Base-by-base conservation (phyloP, 768 basidiomycete genomes). In the Suillus clintonianus region DNA sequence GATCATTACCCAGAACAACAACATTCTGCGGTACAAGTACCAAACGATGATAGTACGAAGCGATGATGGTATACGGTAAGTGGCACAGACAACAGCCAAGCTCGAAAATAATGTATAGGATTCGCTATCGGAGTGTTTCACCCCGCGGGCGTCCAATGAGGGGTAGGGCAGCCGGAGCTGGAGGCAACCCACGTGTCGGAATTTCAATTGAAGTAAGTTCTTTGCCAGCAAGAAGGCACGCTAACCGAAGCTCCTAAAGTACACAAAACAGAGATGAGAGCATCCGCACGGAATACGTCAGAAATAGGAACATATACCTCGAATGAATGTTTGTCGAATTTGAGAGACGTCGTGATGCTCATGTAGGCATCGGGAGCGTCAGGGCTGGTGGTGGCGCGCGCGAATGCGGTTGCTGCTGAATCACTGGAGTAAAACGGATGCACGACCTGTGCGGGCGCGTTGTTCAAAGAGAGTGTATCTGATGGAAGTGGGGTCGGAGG, bases 191-290 rank as follows among this genome's bases (percentile, higher is more conserved):
- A 4, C 71, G 72, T 1, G 68, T 63, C 34, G 72, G 68, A 63
- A 75, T 74, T 65, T 77, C 74, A 1, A 74, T 71, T 3, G 85
- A 86, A 4, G 77, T 79, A 56, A 84, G 76, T 64, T 84, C 82
- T 43, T 81, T 80, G 0, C 80, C 76, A 45, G 76, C 73, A n/a
- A 76, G 71, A 39, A 78, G 64, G 61, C 66, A 81, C 0, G 84
- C 83, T 53, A 86, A 66, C 51, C 84, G 84, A 45, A 86, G 79
- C 74, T 86, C 85, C 85, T 86, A 64, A 22, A 59, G 56, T 37
- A 8, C 36, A 56, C 2, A 59, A 47, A 24, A 39, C 11, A 53
- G 1, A 63, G 42, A 37, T 56, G 22, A 57, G 59, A 61, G 41
- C 36, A 34, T 32, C 53, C 58, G 27, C 55, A 36, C 15, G 30